Conservation (phyloP, 2,329 filamentous ascomycete genomes). For the Trichoderma gracile region DNA sequence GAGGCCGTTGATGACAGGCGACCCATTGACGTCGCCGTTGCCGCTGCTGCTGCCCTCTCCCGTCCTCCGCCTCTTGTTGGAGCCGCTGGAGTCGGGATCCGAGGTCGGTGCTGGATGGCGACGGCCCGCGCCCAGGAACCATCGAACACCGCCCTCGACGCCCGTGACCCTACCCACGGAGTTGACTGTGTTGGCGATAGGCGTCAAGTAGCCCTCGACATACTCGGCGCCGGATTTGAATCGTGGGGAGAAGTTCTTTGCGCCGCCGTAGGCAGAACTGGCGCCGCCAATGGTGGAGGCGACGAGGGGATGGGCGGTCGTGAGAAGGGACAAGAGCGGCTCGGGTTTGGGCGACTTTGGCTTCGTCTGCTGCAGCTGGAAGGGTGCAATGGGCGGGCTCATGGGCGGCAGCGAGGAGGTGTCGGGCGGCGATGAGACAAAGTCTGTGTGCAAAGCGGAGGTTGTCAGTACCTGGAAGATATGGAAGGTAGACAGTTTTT, state of each 20-base stretch:
- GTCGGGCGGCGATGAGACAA: conserved; percentile 63
- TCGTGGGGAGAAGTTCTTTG: conserved; percentile 86
- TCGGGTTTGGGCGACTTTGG: conserved; percentile 61
- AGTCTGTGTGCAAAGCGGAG: conserved; percentile 49
- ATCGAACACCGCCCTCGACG: conserved; percentile 81
- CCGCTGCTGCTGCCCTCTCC: conserved; percentile 41
- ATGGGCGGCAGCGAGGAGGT: conserved; percentile 46
- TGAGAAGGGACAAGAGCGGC: conserved; percentile 81
- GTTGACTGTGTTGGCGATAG: conserved; percentile 82
- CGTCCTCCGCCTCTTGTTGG: conserved; percentile 59
- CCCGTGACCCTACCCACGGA: conserved; percentile 82
- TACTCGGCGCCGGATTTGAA: conserved; percentile 90
- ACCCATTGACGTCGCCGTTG: conserved; percentile 32
- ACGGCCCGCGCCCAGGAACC: conserved; percentile 69
- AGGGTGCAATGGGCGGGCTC: conserved; percentile 41
- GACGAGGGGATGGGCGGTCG: conserved; percentile 82
- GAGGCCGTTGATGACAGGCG: conserved; percentile 12
- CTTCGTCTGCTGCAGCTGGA: conserved; percentile 27
- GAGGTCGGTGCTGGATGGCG: conserved; percentile 48
- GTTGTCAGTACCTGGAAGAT: not conserved
- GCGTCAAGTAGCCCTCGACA: conserved; percentile 83
- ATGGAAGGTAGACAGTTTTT: not conserved
- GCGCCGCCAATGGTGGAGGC: conserved; percentile 83
- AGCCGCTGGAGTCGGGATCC: conserved; percentile 49
- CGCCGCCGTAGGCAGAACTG: conserved; percentile 79